Evolutionary conservation across 1,139 yeast species (phyloP).

Genomic region (Saccharomyces pastorianus): DNA sequence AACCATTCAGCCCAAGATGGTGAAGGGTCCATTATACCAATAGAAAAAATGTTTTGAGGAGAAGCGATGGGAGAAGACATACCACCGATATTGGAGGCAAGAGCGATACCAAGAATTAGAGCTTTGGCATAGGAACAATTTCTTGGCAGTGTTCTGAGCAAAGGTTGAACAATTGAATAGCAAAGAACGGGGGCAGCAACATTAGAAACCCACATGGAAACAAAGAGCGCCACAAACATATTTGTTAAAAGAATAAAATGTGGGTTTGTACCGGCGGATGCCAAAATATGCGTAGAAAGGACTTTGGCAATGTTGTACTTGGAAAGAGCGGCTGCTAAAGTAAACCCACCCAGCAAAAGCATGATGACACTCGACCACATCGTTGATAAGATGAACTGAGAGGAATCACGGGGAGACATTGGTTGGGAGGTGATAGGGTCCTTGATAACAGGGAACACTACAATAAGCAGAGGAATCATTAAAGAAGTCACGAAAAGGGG

Average conservation of each 20-base stretch:
- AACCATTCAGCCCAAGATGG: conserved; percentile 98
- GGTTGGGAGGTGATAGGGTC: conserved; percentile 41
- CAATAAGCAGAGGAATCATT: conserved; percentile 71
- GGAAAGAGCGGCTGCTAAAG: conserved; percentile 87
- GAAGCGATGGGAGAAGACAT: conserved; percentile 96
- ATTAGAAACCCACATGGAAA: conserved; percentile 92
- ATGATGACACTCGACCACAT: conserved; percentile 96
- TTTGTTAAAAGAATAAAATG: conserved; percentile 63
- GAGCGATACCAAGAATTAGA: conserved; percentile 78
- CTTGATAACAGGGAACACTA: conserved; percentile 62
- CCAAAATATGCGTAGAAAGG: conserved; percentile 69
- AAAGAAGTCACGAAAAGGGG: conserved; percentile 83
- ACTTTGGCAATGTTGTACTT: conserved; percentile 84
- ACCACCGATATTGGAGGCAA: conserved; percentile 89
- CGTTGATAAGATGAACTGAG: conserved; percentile 65
- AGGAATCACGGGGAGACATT: conserved; percentile 59
- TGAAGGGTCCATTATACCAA: conserved; percentile 77
- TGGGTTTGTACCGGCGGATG: conserved; percentile 83
- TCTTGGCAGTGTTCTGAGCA: conserved; percentile 72
- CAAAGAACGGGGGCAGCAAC: conserved; percentile 95
- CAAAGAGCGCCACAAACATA: conserved; percentile 77
- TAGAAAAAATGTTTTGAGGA: conserved; percentile 87
- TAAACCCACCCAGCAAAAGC: conserved; percentile 84
- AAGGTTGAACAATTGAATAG: conserved; percentile 82
- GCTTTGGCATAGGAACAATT: conserved; percentile 75